Evolutionary conservation across 768 basidiomycete genomes (phyloP), one percentile per base, ranked within the genome.

Genomic region (Naganishia vishniacii): DNA sequence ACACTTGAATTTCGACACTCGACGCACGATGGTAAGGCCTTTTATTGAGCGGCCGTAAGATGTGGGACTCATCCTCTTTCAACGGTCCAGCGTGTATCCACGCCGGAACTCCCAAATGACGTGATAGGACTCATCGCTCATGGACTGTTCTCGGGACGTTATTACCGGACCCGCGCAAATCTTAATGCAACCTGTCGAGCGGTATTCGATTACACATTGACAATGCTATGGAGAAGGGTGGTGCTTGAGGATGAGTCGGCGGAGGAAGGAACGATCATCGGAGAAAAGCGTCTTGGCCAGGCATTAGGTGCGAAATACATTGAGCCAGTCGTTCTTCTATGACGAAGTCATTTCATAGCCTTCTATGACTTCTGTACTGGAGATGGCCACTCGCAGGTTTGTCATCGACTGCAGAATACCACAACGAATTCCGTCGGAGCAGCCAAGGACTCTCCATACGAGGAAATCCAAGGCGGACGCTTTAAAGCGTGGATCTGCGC

Each of bases 81-180:
- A n/a, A n/a, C n/a, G n/a, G n/a, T n/a, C n/a, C n/a, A n/a, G n/a
- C n/a, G n/a, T n/a, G n/a, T n/a, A n/a, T n/a, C n/a, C n/a, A n/a
- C n/a, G n/a, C 31, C 28, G 20, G 29, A 51, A n/a, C 32, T 51
- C 5, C 49, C 49, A 34, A 51, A 28, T 3, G 49, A 51, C 20
- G 49, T 51, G 4, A 26, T 51, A 5, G 28, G 13, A 4, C 28
- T 51, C n/a, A 51, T 51, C 18, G 31, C 49, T n/a, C 13, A 51
- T 20, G 49, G 32, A 20, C 49, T 51, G 1, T n/a, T 31, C 11
- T 51, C 31, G 2, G n/a, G 31, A 18, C 7, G 8, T 20, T 31
- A 29, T 29, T 51, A 31, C 49, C 28, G 49, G 31, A 51, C 49
- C 31, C 32, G 49, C 20, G 49, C 49, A 28, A 51, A 51, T 31